Evolutionary conservation across 768 basidiomycete species (phyloP).

Genomic region (Kwoniella dejecticola): DNA sequence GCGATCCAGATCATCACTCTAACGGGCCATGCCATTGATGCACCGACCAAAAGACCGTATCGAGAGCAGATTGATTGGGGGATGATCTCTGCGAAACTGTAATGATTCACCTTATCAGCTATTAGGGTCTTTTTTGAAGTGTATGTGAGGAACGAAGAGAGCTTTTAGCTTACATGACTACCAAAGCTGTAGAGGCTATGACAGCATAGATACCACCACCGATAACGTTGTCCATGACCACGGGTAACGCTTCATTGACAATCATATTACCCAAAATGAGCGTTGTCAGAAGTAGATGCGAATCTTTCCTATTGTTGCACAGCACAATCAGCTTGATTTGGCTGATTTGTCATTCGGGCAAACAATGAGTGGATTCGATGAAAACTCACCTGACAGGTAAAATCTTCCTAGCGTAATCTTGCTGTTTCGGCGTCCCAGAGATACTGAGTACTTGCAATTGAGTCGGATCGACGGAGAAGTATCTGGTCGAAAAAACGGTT

Average conservation of each 20-base stretch:
- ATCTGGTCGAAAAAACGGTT: constrained; percentile 15
- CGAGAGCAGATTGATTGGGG: constrained; percentile 90
- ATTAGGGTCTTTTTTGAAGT: not conserved
- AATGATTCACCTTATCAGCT: constrained; percentile 5
- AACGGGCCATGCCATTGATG: constrained; percentile 77
- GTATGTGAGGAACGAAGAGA: not conserved
- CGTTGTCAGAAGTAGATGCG: constrained; percentile 42
- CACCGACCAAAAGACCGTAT: constrained; percentile 83
- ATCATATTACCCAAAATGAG: constrained; percentile 79
- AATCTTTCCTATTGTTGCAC: constrained; percentile 32
- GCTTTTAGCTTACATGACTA: constrained; percentile 71
- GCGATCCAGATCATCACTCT: constrained; percentile 68
- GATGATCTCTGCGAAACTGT: constrained; percentile 85
- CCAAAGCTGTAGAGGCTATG: constrained; percentile 77
- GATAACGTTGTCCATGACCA: constrained; percentile 76
- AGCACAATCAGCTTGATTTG: constrained; percentile 63
- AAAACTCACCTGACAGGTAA: constrained; percentile 68
- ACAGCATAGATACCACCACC: constrained; percentile 78
- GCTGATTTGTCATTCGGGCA: too few relatives aligned
- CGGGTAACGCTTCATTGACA: constrained; percentile 69
- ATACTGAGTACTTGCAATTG: constrained; percentile 84
- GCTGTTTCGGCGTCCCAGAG: constrained; percentile 78
- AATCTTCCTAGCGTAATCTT: constrained; percentile 78
- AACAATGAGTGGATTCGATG: too few relatives aligned
- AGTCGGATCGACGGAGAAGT: constrained; percentile 86